These are phyloP conservation scores for Pogostemon cablin DNA, from an alignment of 257 asterid species.

Conservation along the genomic window DNA sequence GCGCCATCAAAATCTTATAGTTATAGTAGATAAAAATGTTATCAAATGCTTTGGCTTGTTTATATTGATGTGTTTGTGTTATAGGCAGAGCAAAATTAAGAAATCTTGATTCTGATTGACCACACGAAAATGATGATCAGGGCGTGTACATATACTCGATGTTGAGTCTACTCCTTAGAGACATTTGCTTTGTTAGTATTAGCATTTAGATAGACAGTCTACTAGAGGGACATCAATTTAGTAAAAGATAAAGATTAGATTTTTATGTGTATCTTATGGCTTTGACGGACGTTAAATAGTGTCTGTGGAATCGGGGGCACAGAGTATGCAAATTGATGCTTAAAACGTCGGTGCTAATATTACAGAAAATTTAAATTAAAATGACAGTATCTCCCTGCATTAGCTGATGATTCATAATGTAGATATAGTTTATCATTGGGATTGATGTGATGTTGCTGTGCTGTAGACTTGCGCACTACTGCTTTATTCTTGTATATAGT, in stretches of 20 bases:
- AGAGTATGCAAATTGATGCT: neutral
- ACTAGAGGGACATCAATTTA: too few species aligned
- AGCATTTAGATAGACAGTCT: neutral
- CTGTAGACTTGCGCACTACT: neutral
- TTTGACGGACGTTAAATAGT: neutral
- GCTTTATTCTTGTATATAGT: neutral
- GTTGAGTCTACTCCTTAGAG: neutral
- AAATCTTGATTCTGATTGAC: neutral
- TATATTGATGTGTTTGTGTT: slow-evolving; percentile 11
- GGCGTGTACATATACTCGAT: neutral
- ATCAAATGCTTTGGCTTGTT: neutral
- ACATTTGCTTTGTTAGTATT: neutral
- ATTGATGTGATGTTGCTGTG: slow-evolving; percentile 13
- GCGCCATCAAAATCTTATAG: too few species aligned
- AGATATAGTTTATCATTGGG: neutral
- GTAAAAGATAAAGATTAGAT: neutral
- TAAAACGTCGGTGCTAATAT: neutral
- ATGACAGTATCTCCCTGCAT: neutral
- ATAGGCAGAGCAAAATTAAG: neutral
- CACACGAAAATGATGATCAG: neutral
- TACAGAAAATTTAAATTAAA: neutral
- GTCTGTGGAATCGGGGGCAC: neutral
- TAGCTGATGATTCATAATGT: neutral
- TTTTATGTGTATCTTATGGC: neutral
- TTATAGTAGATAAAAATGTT: neutral